These are phyloP conservation scores for Prinsepia uniflora DNA, from an alignment of 306 rosid species.

Conservation along the genomic window DNA sequence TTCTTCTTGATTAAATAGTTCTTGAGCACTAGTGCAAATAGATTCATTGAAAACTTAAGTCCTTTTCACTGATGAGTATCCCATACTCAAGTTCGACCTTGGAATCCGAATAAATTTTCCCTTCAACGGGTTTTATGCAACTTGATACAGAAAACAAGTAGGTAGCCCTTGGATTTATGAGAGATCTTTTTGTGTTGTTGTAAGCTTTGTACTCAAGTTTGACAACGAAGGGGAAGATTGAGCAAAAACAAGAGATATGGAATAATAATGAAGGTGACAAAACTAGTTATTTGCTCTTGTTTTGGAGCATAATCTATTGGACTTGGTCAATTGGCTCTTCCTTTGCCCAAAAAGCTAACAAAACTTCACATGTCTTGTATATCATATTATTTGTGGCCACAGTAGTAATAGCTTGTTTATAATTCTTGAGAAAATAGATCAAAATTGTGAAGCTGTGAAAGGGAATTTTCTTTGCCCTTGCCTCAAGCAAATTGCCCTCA, in stretches of 20 bases:
- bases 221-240: background rate
- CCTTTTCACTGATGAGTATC: background rate
- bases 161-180: background rate
- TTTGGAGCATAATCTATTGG: background rate
- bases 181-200: background rate
- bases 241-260: background rate
- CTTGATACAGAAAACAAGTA: background rate
- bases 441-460: background rate
- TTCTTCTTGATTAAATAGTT: too few species aligned
- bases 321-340: slow-evolving; percentile 1
- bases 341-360: slow-evolving; percentile 5
- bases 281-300: background rate
- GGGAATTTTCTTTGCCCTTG: too few species aligned
- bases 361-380: background rate
- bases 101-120: too few species aligned
- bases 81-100: background rate
- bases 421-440: background rate
- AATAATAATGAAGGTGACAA: background rate
- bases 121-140: background rate
- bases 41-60: too few species aligned
- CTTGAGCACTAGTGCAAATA: too few species aligned
- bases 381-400: background rate
- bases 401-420: background rate
- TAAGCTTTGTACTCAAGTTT: background rate
- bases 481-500: background rate